Conservation (phyloP, 192 early-diverging fungal genomes). For the Coemansia sp. region DNA sequence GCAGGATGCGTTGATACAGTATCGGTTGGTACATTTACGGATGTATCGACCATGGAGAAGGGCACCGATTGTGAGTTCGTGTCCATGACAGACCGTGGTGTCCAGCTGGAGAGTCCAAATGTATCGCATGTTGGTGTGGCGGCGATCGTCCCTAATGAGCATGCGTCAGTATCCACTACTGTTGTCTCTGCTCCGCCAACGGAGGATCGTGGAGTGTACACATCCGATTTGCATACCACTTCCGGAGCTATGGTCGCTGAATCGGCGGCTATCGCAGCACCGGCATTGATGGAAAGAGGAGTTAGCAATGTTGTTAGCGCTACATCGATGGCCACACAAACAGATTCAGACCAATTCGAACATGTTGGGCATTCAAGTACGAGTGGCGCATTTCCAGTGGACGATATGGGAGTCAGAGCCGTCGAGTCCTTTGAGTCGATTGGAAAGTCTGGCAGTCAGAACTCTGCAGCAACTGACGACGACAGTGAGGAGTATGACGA, state of each 20-base stretch:
- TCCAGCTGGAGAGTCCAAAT: neutral
- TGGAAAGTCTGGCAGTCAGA: neutral
- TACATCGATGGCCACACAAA: neutral
- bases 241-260: neutral
- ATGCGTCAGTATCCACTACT: slow-evolving; percentile 8
- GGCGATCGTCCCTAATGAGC: neutral
- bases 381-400: neutral
- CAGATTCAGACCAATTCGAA: slow-evolving; percentile 1
- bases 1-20: slow-evolving; percentile 5
- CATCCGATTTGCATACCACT: neutral
- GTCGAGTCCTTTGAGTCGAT: slow-evolving; percentile 12
- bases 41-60: slow-evolving; percentile 1
- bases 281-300: neutral
- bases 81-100: neutral
- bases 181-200: neutral
- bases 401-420: neutral
- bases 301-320: neutral
- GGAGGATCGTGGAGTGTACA: slow-evolving; percentile 1
- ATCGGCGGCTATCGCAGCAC: neutral
- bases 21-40: slow-evolving; percentile 12
- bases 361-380: slow-evolving; percentile 1
- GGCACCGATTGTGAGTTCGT: slow-evolving; percentile 1
- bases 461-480: slow-evolving; percentile 6
- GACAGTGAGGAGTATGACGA: slow-evolving; percentile 9
- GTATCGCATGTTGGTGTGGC: slow-evolving; percentile 7